Percentiles rank a stretch among this genome's conserved stretches.
These are phyloP conservation scores for Stereum hirsutum DNA, from an alignment of 1,284 basidiomycete species.

Conservation along the genomic window DNA sequence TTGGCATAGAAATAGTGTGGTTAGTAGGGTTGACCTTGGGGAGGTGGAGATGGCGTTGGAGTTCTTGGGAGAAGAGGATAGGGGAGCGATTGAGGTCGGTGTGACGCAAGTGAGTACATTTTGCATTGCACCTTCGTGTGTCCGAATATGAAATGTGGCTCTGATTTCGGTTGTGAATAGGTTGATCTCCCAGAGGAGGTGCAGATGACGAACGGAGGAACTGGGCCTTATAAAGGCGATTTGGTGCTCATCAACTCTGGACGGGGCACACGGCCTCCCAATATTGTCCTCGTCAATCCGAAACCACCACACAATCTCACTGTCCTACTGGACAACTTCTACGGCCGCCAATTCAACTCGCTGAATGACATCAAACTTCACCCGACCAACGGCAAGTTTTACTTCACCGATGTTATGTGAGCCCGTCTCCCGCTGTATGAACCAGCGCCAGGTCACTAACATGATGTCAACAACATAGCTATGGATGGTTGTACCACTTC, in stretches of 20 bases:
- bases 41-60: constrained; percentile 23
- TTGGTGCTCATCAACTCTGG: constrained; percentile 65
- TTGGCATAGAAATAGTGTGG: constrained; percentile 32
- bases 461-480: no score
- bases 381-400: constrained; percentile 50
- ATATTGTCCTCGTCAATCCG: constrained; percentile 59
- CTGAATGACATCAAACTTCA: constrained; percentile 74
- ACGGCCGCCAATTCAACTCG: constrained; percentile 75
- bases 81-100: constrained; percentile 40
- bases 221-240: constrained; percentile 54
- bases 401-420: constrained; percentile 64
- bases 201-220: constrained; percentile 72
- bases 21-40: constrained; percentile 26
- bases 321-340: constrained; percentile 30
- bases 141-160: constrained; percentile 6
- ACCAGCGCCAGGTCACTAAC: no score
- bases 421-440: no score
- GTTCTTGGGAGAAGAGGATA: constrained; percentile 19
- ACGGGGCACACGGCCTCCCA: constrained; percentile 51
- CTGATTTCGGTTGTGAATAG: constrained; percentile 17
- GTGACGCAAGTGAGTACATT: constrained; percentile 42
- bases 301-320: constrained; percentile 34
- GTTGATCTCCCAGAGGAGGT: constrained; percentile 37
- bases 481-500: constrained; percentile 58
- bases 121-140: background rate